phyloP scores from a whole-genome alignment of 2,329 filamentous ascomycete genomes.

The Geosmithia putterillii region DNA sequence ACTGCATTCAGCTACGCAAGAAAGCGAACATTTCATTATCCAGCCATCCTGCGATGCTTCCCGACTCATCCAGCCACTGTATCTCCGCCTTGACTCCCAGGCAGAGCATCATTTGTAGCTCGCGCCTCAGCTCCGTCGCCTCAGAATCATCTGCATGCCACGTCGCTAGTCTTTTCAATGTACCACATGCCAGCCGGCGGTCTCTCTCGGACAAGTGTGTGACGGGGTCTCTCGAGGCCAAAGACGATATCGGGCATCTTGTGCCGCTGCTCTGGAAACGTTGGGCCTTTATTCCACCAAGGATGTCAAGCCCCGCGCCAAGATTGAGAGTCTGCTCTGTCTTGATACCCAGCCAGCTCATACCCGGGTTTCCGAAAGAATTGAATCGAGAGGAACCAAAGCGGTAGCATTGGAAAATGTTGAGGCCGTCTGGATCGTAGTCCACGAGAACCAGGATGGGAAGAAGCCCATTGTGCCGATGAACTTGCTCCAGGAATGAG shows the following conservation, averaged over 20 bases:
- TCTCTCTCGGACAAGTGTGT: constrained; percentile 39
- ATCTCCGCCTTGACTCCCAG: constrained; percentile 68
- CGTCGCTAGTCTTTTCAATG: constrained; percentile 32
- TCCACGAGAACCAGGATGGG: constrained; percentile 57
- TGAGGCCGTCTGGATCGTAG: constrained; percentile 64
- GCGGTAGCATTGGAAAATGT: constrained; percentile 63
- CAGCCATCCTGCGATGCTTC: constrained; percentile 37
- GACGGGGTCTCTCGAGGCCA: constrained; percentile 13
- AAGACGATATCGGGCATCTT: constrained; percentile 11
- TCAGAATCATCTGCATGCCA: constrained; percentile 14
- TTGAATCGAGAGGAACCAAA: constrained; percentile 56
- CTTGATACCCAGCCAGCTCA: constrained; percentile 54
- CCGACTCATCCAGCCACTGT: constrained; percentile 50
- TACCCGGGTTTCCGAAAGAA: constrained; percentile 29
- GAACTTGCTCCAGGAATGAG: constrained; percentile 46
- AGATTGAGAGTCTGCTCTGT: constrained; percentile 24
- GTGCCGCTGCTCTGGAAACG: background rate
- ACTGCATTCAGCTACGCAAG: too few relatives aligned
- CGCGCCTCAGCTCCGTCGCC: constrained; percentile 29
- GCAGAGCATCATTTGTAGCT: constrained; percentile 63
- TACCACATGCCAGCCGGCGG: constrained; percentile 39
- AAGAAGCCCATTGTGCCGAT: constrained; percentile 30
- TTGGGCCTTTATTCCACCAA: background rate
- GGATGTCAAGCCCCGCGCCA: background rate
- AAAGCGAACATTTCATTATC: constrained; percentile 25